Evolutionary conservation across 805 yeast genomes (phyloP).

Genomic region (Barnettozyma pratensis): DNA sequence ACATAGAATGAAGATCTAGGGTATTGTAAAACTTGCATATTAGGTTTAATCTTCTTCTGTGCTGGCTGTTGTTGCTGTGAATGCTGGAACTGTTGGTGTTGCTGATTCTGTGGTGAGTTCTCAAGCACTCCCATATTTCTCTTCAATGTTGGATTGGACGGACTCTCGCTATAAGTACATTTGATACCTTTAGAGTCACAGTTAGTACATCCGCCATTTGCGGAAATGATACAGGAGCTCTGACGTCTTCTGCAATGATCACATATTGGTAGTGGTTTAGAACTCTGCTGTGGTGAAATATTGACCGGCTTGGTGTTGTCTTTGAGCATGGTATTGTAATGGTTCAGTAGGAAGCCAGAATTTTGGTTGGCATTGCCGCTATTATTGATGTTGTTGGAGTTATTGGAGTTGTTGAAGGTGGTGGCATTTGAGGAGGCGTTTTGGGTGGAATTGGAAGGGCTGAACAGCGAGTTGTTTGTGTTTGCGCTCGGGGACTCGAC

Average conservation of each 20-base stretch:
- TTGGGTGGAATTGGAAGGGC: constrained; percentile 6
- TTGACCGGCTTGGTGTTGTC: neutral
- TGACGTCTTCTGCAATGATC: constrained; percentile 81
- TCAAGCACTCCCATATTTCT: constrained; percentile 23
- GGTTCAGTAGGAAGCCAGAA: neutral
- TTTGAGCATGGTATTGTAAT: constrained; percentile 2
- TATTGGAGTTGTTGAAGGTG: constrained; percentile 4
- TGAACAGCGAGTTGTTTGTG: neutral
- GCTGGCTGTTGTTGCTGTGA: constrained; percentile 4
- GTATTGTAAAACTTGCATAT: constrained; percentile 55
- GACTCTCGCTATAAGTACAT: constrained; percentile 69
- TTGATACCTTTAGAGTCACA: constrained; percentile 70
- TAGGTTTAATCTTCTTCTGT: constrained; percentile 12
- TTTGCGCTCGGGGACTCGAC: neutral
- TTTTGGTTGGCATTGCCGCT: neutral
- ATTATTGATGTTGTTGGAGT: neutral
- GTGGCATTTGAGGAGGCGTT: neutral
- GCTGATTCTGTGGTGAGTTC: constrained; percentile 5
- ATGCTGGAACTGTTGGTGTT: constrained; percentile 1
- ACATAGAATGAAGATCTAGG: constrained; percentile 87
- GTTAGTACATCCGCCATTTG: constrained; percentile 55
- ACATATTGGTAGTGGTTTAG: constrained; percentile 33
- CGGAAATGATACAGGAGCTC: constrained; percentile 68
- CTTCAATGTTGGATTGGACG: constrained; percentile 36
- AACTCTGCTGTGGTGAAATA: neutral